Percentiles rank a stretch among this genome's conserved stretches.
Evolutionary conservation across 352 stramenopile species (phyloP).

Genomic region (Plasmopara muralis): DNA sequence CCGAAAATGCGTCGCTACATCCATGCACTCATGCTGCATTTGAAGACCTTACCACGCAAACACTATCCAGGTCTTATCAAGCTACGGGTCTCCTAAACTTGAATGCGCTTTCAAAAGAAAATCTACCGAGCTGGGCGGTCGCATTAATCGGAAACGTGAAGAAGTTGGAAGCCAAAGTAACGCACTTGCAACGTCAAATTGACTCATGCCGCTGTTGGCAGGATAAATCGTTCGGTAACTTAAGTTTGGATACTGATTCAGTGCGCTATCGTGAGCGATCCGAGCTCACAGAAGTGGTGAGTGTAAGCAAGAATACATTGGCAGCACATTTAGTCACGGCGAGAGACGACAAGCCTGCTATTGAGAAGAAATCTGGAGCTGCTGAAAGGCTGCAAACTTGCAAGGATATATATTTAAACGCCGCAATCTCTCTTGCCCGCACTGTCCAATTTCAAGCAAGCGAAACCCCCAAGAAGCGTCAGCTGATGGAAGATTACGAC

Average conservation of each 20-base stretch:
- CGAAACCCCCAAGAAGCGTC: conserved; percentile 12
- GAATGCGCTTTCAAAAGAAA: conserved; percentile 1
- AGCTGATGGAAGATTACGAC: conserved; percentile 16
- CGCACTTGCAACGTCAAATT: conserved; percentile 5
- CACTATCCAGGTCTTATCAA: too few species aligned
- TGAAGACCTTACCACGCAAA: too few species aligned
- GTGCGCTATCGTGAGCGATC: too few species aligned
- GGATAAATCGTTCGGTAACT: not conserved
- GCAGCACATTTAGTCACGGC: too few species aligned
- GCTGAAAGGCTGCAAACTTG: not conserved
- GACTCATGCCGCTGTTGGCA: conserved; percentile 1
- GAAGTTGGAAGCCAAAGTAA: conserved; percentile 11
- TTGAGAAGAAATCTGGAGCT: not conserved
- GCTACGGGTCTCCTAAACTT: too few species aligned
- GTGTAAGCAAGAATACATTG: too few species aligned
- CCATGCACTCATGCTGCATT: too few species aligned
- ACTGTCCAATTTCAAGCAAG: conserved; percentile 6
- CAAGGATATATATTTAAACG: conserved; percentile 11
- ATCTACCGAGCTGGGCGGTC: conserved; percentile 10
- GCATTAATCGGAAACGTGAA: conserved; percentile 3
- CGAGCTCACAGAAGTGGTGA: too few species aligned
- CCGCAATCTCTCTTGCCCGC: conserved; percentile 2
- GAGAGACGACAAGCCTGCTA: too few species aligned
- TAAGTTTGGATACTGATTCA: not conserved
- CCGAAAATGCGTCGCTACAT: too few species aligned